A percentile compares a stretch with the other conserved stretches of the same genome.
Evolutionary conservation across 2,329 filamentous ascomycete species (phyloP).

Genomic region (Ploettnerulaceae sp.): DNA sequence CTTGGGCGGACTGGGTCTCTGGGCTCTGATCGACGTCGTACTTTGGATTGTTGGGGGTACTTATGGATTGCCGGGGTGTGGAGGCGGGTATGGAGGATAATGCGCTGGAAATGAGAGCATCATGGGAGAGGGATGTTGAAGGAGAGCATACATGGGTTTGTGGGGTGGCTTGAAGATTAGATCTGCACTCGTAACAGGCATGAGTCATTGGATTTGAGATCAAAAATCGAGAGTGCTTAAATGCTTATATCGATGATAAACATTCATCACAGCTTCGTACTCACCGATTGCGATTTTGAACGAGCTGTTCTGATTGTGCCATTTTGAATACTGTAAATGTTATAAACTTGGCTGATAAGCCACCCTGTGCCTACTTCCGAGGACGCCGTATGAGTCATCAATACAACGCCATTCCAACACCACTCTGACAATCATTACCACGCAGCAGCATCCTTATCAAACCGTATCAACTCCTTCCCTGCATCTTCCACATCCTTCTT

Average conservation of each 20-base stretch:
- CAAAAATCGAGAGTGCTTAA: too few species aligned
- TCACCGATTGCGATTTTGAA: too few species aligned
- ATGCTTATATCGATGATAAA: too few species aligned
- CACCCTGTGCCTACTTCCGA: neutral
- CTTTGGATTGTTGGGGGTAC: neutral
- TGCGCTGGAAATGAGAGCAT: neutral
- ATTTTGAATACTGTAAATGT: neutral
- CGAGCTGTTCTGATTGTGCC: too few species aligned
- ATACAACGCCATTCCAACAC: neutral
- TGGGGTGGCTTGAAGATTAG: too few species aligned
- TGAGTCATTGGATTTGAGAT: too few species aligned
- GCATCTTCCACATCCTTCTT: slow-evolving; percentile 98
- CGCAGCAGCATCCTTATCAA: slow-evolving; percentile 78
- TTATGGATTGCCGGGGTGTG: neutral
- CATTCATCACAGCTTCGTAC: too few species aligned
- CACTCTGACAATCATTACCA: slow-evolving; percentile 29
- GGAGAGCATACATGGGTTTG: neutral
- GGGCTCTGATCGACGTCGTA: neutral
- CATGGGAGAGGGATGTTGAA: neutral
- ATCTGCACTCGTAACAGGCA: too few species aligned
- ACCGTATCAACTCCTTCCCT: slow-evolving; percentile 82
- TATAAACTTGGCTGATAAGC: neutral
- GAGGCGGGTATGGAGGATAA: neutral
- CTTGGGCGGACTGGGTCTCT: neutral
- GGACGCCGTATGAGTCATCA: too few species aligned